Evolutionary conservation across 2,329 filamentous ascomycete species (phyloP).

Genomic region (Colletotrichum tamarilloi): DNA sequence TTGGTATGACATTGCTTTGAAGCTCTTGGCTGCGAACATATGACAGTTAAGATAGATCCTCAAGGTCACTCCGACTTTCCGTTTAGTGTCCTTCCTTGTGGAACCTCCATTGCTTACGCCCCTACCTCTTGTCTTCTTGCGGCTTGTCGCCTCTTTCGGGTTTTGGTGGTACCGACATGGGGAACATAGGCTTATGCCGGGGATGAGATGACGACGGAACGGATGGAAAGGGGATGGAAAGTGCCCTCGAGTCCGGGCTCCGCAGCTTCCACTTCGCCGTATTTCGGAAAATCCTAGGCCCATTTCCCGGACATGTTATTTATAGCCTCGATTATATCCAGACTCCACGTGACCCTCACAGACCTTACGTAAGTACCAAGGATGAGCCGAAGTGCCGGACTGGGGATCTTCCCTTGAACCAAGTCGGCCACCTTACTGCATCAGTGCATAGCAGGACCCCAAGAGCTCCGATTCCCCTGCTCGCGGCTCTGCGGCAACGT

Average conservation of each 20-base stretch:
- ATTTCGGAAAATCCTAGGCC: neutral
- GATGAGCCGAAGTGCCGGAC: neutral
- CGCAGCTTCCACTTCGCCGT: neutral
- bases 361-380: neutral
- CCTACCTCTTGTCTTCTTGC: neutral
- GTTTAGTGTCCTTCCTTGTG: neutral
- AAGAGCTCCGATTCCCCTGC: conserved; percentile 1
- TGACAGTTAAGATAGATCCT: neutral
- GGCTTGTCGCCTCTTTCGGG: neutral
- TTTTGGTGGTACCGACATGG: neutral
- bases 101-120: neutral
- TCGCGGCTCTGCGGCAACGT: conserved; percentile 34
- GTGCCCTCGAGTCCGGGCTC: no score
- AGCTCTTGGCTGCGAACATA: neutral
- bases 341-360: neutral
- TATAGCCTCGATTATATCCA: neutral
- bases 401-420: neutral
- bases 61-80: neutral
- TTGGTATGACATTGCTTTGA: neutral
- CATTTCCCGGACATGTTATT: neutral
- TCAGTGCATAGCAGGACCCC: neutral
- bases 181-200: neutral
- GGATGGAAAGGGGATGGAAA: neutral
- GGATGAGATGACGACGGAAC: neutral
- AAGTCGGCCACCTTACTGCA: neutral